Evolutionary conservation across 345 rosid species (phyloP), one percentile per base, ranked within the genome.

Genomic region (Boechera stricta): DNA sequence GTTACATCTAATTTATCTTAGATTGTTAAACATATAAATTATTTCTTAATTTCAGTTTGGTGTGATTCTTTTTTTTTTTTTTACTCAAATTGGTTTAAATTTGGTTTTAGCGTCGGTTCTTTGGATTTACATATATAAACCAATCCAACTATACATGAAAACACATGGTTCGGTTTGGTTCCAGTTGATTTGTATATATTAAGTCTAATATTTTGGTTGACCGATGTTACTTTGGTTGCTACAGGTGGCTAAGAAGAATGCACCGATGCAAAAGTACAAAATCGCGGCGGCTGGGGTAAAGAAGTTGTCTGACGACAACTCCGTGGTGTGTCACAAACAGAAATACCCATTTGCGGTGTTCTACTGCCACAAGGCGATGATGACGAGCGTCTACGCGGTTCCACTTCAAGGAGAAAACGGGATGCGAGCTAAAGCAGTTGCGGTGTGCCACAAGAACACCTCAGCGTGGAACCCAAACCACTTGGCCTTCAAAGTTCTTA

Each of bases 381-480:
- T 72, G 83, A 82, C 95, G 1, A 84, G 77, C 72, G 84, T 83
- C 36, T 90, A 85, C 82, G 52, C 51, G 61, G 90, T 89, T 81
- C 85, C 91, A 0, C 72, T 92, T 69, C 82, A 73, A 76, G 96
- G 89, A 64, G 85, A 74, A 29, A 88, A 92, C 7, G 97, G 94
- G 44, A 52, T 87, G 51, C 72, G 86, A 28, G 89, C 72, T 51
- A 83, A 87, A 67, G 98, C 94, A 8, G 88, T 84, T 12, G 94
- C 93, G 12, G 86, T 89, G 36, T 92, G 98, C 85, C 98, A 94
- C 82, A 86, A 87, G 32, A 84, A 94, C 74, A 89, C 97, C 10
- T 87, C 94, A 28, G 87, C 86, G 26, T 92, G 97, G 92, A 89
- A 91, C 87, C 91, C 94, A 2, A 85, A 84, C 81, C 97, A 91